Conservation (phyloP, 345 rosid genomes). For the Trapa incisa region DNA sequence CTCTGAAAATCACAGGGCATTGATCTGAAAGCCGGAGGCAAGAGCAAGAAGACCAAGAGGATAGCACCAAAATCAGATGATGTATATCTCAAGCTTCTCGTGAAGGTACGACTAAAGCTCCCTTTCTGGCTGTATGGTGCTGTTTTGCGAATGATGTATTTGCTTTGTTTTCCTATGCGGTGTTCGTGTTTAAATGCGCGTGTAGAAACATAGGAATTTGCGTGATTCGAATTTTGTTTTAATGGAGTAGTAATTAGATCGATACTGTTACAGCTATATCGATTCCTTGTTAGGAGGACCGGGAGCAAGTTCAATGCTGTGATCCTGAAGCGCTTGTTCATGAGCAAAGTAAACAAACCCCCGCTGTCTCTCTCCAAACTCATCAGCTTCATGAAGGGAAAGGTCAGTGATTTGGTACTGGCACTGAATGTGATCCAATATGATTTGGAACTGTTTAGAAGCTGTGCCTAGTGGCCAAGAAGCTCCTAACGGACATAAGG, state of each 20-base stretch:
- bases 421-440: not conserved
- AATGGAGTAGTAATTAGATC: not conserved
- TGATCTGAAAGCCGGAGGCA: constrained; percentile 67
- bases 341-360: constrained; percentile 90
- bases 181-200: not conserved
- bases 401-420: constrained; percentile 29
- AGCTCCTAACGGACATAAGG: not conserved
- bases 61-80: constrained; percentile 88
- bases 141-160: not conserved
- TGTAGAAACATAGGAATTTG: not conserved
- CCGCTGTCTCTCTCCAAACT: constrained; percentile 82
- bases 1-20: constrained; percentile 49
- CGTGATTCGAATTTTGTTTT: not conserved
- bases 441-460: not conserved
- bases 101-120: constrained; percentile 40
- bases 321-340: constrained; percentile 82
- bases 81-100: constrained; percentile 87
- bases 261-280: constrained; percentile 38
- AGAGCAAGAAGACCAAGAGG: constrained; percentile 82
- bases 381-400: constrained; percentile 43
- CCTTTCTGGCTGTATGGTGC: not conserved
- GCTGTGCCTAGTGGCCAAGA: not conserved
- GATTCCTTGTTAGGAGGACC: constrained; percentile 82
- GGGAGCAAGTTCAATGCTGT: constrained; percentile 86
- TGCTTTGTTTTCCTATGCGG: not conserved